A percentile compares a stretch with the other conserved stretches of the same genome.
Evolutionary conservation across 2,329 filamentous ascomycete species (phyloP).

Genomic region (Cryphonectria parasitica): DNA sequence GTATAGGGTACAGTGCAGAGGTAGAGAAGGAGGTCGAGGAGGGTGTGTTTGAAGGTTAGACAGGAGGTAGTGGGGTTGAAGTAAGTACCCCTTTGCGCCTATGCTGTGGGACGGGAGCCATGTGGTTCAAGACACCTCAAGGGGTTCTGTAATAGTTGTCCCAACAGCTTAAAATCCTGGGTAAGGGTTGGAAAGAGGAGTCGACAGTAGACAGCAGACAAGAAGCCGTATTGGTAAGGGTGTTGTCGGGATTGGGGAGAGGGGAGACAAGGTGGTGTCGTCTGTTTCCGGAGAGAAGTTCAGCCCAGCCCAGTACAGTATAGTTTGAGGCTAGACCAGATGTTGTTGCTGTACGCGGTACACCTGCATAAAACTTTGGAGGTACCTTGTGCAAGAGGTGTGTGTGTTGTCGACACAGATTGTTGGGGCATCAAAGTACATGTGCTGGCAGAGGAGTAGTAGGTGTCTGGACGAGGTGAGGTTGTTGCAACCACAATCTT

Average conservation of each 20-base stretch:
- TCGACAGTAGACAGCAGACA: background rate
- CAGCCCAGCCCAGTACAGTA: background rate
- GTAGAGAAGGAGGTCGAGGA: constrained; percentile 2
- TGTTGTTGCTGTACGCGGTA: background rate
- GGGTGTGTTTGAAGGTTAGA: constrained; percentile 13
- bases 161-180: background rate
- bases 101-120: constrained; percentile 25
- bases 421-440: background rate
- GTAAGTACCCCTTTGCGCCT: constrained; percentile 30
- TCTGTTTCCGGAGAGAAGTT: background rate
- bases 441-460: background rate
- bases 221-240: constrained; percentile 1
- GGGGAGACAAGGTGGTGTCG: background rate
- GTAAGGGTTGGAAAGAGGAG: constrained; percentile 8
- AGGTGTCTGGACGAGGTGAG: background rate
- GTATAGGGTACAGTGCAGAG: background rate
- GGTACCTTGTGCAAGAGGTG: background rate
- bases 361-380: background rate
- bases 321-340: background rate
- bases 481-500: constrained; percentile 4
- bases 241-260: background rate
- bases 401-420: background rate
- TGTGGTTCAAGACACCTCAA: constrained; percentile 15
- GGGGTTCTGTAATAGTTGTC: background rate
- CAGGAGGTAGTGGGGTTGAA: constrained; percentile 23